Evolutionary conservation across 495 filamentous ascomycete genomes (phyloP).

Genomic region (Amniculicola lignicola): DNA sequence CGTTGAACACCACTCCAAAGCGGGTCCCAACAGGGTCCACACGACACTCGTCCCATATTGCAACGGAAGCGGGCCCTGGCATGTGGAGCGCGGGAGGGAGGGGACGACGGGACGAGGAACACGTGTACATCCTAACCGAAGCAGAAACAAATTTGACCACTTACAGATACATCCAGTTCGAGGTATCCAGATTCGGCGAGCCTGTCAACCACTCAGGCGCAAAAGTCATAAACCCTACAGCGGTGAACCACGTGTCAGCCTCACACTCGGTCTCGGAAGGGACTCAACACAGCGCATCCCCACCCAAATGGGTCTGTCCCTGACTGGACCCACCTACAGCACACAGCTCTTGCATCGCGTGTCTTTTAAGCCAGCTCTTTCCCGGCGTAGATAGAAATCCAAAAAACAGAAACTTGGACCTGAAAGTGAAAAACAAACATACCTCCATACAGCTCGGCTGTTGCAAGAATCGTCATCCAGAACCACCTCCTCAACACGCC

Average conservation of each 20-base stretch:
- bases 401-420: too few relatives aligned
- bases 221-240: constrained; percentile 86
- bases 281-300: too few relatives aligned
- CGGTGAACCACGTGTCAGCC: constrained; percentile 30
- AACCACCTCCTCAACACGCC: constrained; percentile 45
- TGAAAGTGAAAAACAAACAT: constrained; percentile 25
- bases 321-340: too few relatives aligned
- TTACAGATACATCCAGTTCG: constrained; percentile 76
- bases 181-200: constrained; percentile 69
- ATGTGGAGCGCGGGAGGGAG: neutral
- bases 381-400: too few relatives aligned
- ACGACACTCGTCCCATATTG: too few relatives aligned
- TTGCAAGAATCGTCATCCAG: constrained; percentile 73
- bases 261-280: neutral
- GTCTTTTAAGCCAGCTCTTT: too few relatives aligned
- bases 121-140: constrained; percentile 3
- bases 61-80: neutral
- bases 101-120: neutral
- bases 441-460: constrained; percentile 91
- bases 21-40: too few relatives aligned
- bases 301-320: too few relatives aligned
- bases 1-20: too few relatives aligned
- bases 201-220: constrained; percentile 87
- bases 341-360: too few relatives aligned
- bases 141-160: constrained; percentile 7